Conservation (phyloP, 2,329 filamentous ascomycete genomes). For the Madurella mycetomatis region DNA sequence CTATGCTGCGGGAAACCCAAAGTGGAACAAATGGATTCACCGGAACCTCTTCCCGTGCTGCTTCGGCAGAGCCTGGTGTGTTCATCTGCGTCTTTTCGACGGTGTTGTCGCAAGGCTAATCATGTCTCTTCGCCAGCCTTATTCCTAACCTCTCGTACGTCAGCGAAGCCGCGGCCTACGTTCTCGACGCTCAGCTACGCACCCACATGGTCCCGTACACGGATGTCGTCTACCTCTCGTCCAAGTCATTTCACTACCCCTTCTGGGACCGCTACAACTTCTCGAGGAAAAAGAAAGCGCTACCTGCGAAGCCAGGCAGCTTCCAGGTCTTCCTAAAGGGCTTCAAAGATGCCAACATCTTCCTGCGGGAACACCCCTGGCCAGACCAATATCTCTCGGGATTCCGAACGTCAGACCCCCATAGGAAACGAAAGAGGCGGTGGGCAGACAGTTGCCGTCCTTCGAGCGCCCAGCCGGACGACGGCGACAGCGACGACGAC, state of each 20-base stretch:
- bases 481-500: slow-evolving; percentile 53
- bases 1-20: slow-evolving; percentile 93
- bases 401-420: slow-evolving; percentile 63
- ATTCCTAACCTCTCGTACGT: slow-evolving; percentile 98
- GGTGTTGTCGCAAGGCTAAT: slow-evolving; percentile 12
- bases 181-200: slow-evolving; percentile 82
- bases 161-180: slow-evolving; percentile 94
- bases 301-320: slow-evolving; percentile 88
- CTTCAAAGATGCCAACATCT: slow-evolving; percentile 94
- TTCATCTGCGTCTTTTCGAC: slow-evolving; percentile 6
- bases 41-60: slow-evolving; percentile 95
- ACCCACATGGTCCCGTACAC: slow-evolving; percentile 96
- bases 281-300: slow-evolving; percentile 77
- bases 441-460: slow-evolving; percentile 85
- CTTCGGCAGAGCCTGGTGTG: slow-evolving; percentile 83
- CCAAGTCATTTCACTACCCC: slow-evolving; percentile 96
- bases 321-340: slow-evolving; percentile 97
- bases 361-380: slow-evolving; percentile 93
- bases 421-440: slow-evolving; percentile 62
- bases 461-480: slow-evolving; percentile 48
- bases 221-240: slow-evolving; percentile 88
- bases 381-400: slow-evolving; percentile 77
- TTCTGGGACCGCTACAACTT: slow-evolving; percentile 92
- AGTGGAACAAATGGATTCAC: slow-evolving; percentile 99
- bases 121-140: slow-evolving; percentile 45